These are phyloP conservation scores for Fusarium sp. DNA, from an alignment of 2,329 filamentous ascomycete genomes.

Conservation along the genomic window DNA sequence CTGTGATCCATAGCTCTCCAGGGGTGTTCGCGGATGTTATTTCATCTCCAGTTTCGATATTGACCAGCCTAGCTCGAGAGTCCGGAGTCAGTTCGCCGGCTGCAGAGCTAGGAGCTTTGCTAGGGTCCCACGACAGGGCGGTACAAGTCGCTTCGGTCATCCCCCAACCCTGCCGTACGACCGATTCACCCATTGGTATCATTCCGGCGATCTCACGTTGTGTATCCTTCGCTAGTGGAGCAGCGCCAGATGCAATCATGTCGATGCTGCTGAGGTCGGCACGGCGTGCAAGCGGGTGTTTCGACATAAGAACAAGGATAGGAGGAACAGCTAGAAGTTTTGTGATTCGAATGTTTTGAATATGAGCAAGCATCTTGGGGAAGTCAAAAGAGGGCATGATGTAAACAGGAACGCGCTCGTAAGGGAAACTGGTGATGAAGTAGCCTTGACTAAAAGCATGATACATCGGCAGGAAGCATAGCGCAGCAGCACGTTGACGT, in stretches of 20 bases:
- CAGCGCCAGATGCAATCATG: slow-evolving; percentile 73
- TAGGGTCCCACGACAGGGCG: slow-evolving; percentile 76
- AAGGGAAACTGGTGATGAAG: slow-evolving; percentile 72
- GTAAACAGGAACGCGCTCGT: slow-evolving; percentile 75
- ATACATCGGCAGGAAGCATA: slow-evolving; percentile 83
- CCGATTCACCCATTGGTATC: slow-evolving; percentile 58
- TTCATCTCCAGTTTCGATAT: slow-evolving; percentile 65
- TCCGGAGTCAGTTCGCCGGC: slow-evolving; percentile 56
- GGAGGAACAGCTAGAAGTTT: slow-evolving; percentile 78
- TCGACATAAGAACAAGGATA: slow-evolving; percentile 79
- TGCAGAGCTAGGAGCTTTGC: slow-evolving; percentile 55
- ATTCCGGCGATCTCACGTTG: slow-evolving; percentile 60
- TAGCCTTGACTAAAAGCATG: slow-evolving; percentile 80
- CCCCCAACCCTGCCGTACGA: slow-evolving; percentile 79
- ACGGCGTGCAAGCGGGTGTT: slow-evolving; percentile 73
- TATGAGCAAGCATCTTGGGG: slow-evolving; percentile 74
- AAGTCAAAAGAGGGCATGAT: slow-evolving; percentile 86
- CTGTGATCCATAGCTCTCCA: slow-evolving; percentile 81
- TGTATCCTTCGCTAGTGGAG: slow-evolving; percentile 73
- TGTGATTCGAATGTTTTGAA: slow-evolving; percentile 78
- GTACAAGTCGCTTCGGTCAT: slow-evolving; percentile 89
- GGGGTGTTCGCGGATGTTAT: slow-evolving; percentile 64
- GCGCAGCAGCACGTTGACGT: slow-evolving; percentile 55
- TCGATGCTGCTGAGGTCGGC: slow-evolving; percentile 78
- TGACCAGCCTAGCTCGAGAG: slow-evolving; percentile 73